Evolutionary conservation across 805 yeast species (phyloP).

Genomic region (Wickerhamomyces silvicola): DNA sequence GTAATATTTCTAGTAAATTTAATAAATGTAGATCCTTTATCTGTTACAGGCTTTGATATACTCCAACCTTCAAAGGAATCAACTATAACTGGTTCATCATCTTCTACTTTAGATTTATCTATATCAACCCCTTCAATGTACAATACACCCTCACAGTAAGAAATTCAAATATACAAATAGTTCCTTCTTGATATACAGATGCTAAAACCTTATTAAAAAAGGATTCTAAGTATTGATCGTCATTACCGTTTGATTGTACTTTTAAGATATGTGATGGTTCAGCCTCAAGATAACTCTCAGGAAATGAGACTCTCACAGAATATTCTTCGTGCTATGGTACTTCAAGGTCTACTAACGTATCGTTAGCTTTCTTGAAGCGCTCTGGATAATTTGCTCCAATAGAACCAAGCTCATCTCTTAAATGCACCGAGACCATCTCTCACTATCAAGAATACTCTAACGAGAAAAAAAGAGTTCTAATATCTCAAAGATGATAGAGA

Average conservation of each 20-base stretch:
- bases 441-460: background rate
- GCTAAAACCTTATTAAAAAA: slow-evolving; percentile 46
- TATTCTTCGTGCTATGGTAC: slow-evolving; percentile 60
- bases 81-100: slow-evolving; percentile 7
- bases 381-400: slow-evolving; percentile 85
- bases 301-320: slow-evolving; percentile 64
- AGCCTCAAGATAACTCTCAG: slow-evolving; percentile 57
- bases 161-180: slow-evolving; percentile 76
- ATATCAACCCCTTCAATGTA: slow-evolving; percentile 25
- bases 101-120: slow-evolving; percentile 5
- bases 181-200: slow-evolving; percentile 48
- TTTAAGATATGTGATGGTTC: slow-evolving; percentile 59
- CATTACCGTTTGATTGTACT: slow-evolving; percentile 31
- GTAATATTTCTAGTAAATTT: slow-evolving; percentile 63
- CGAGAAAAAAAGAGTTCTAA: background rate
- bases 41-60: slow-evolving; percentile 69
- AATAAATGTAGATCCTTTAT: slow-evolving; percentile 79
- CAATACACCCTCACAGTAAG: slow-evolving; percentile 58
- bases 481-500: background rate
- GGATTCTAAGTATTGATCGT: slow-evolving; percentile 41
- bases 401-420: slow-evolving; percentile 71
- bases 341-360: slow-evolving; percentile 36
- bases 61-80: slow-evolving; percentile 70
- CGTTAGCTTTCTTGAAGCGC: slow-evolving; percentile 32
- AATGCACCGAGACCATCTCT: slow-evolving; percentile 35